Conservation (phyloP, 495 filamentous ascomycete genomes). For the Durotheca rogersii region DNA sequence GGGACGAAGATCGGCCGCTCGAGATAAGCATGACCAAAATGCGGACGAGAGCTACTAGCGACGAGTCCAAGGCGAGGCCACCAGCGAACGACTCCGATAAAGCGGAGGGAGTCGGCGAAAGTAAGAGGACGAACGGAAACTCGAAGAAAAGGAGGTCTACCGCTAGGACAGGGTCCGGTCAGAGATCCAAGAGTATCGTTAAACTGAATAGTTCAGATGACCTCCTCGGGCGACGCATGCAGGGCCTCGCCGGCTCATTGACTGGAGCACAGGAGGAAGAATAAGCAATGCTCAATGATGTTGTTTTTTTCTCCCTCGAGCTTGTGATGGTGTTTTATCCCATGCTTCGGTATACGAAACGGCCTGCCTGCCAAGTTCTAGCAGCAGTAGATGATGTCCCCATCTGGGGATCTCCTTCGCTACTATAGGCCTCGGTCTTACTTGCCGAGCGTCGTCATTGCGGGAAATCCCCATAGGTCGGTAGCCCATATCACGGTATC, state of each 20-base stretch:
- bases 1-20: conserved; percentile 74
- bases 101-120: conserved; percentile 9
- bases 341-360: no score
- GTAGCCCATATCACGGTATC: no score
- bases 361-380: no score
- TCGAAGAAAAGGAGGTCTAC: conserved; percentile 36
- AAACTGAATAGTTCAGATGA: conserved; percentile 83
- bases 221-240: conserved; percentile 80
- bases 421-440: no score
- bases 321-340: no score
- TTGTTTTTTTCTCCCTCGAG: no score
- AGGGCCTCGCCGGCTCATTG: conserved; percentile 74
- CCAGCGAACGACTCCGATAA: conserved; percentile 4
- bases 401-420: no score
- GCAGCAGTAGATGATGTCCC: no score
- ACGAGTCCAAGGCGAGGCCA: conserved; percentile 32
- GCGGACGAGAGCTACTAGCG: conserved; percentile 29
- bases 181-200: conserved; percentile 60
- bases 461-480: no score
- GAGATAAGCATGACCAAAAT: conserved; percentile 67
- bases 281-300: conserved; percentile 17
- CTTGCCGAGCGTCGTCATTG: no score
- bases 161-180: conserved; percentile 34
- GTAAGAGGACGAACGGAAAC: conserved; percentile 31
- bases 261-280: conserved; percentile 62